phyloP scores from a whole-genome alignment of 2,329 filamentous ascomycete genomes.

The Camptophora hylomeconis region DNA sequence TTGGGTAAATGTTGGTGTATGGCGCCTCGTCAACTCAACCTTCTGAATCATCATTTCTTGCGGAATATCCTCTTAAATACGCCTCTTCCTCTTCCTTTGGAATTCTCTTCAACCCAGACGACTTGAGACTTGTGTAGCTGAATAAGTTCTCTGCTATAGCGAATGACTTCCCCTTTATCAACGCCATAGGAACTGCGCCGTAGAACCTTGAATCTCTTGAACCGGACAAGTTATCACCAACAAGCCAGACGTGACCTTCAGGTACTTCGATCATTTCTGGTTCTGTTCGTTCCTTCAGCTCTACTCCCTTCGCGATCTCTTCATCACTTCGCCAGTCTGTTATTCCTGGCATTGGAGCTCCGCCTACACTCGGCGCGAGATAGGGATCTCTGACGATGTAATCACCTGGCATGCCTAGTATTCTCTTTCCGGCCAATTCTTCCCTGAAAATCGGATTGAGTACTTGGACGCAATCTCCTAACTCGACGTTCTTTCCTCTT shows the following conservation, averaged over 20 bases:
- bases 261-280: slow-evolving; percentile 49
- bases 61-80: too few relatives aligned
- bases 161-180: slow-evolving; percentile 60
- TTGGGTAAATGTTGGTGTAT: too few relatives aligned
- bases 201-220: slow-evolving; percentile 79
- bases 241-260: slow-evolving; percentile 79
- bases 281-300: slow-evolving; percentile 13
- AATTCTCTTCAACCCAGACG: slow-evolving; percentile 5
- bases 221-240: slow-evolving; percentile 72
- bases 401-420: slow-evolving; percentile 57
- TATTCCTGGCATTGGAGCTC: slow-evolving; percentile 8
- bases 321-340: slow-evolving; percentile 15
- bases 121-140: slow-evolving; percentile 16
- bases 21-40: too few relatives aligned
- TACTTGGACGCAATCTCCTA: slow-evolving; percentile 80
- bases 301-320: slow-evolving; percentile 1
- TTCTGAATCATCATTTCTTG: too few relatives aligned
- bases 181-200: slow-evolving; percentile 71
- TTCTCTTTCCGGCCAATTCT: slow-evolving; percentile 60
- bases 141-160: slow-evolving; percentile 8
- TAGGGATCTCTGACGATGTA: slow-evolving; percentile 34
- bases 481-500: slow-evolving; percentile 50
- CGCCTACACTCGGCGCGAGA: slow-evolving; percentile 11
- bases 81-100: slow-evolving; percentile 6
- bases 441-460: slow-evolving; percentile 56